These are phyloP conservation scores for Lithohypha guttulata DNA, from an alignment of 2,329 filamentous ascomycete genomes.

Conservation along the genomic window DNA sequence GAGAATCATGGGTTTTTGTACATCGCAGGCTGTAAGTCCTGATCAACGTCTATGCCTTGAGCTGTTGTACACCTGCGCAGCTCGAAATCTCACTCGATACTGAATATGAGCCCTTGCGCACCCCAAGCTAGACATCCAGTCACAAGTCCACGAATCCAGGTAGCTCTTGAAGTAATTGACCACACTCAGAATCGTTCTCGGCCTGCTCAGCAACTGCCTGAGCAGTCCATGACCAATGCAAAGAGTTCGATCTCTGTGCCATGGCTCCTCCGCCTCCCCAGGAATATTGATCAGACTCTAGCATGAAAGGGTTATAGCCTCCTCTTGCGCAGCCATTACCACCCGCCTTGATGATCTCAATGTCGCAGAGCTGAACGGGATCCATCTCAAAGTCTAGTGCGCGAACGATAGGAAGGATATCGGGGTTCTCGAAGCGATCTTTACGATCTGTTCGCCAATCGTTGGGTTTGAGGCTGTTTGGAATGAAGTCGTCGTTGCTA, in stretches of 20 bases:
- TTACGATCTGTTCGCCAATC: slow-evolving; percentile 7
- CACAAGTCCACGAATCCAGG: background rate
- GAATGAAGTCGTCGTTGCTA: slow-evolving; percentile 7
- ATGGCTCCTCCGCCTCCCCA: slow-evolving; percentile 20
- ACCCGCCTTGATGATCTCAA: slow-evolving; percentile 17
- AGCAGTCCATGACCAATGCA: background rate
- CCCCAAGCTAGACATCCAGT: no score
- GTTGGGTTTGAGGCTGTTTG: slow-evolving; percentile 12
- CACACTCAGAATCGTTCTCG: background rate
- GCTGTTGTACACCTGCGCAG: no score
- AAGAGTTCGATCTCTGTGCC: slow-evolving; percentile 12
- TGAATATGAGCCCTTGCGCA: no score
- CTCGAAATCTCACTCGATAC: no score
- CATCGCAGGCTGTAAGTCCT: no score
- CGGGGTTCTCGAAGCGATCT: slow-evolving; percentile 17
- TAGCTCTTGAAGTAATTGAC: background rate
- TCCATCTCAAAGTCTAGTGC: slow-evolving; percentile 17
- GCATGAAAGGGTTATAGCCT: slow-evolving; percentile 15
- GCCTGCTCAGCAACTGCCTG: background rate
- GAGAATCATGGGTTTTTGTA: no score
- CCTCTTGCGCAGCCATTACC: slow-evolving; percentile 21
- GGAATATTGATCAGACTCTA: slow-evolving; percentile 16
- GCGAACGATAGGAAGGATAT: slow-evolving; percentile 18
- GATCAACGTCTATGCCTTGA: no score
- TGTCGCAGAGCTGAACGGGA: slow-evolving; percentile 19